A percentile compares a stretch with the other conserved stretches of the same genome.
Conservation (phyloP, 805 yeast species). For the Wickerhamiella domercqiae region DNA sequence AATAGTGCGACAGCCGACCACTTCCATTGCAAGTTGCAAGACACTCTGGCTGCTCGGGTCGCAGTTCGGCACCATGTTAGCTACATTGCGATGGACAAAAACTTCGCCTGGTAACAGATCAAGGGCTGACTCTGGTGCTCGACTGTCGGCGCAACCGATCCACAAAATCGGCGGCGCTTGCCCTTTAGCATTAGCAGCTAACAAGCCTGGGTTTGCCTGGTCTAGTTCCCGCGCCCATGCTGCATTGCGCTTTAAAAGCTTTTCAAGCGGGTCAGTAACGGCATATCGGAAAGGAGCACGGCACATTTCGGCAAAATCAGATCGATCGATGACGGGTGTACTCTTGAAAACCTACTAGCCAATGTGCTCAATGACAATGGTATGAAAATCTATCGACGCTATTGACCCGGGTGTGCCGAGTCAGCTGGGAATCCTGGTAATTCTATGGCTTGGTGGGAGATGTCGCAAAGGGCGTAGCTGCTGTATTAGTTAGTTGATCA, state of each 20-base stretch:
- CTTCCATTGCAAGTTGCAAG: constrained; percentile 76
- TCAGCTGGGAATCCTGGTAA: too few relatives aligned
- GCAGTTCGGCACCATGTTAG: constrained; percentile 51
- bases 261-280: constrained; percentile 23
- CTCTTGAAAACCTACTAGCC: too few relatives aligned
- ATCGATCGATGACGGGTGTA: too few relatives aligned
- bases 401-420: too few relatives aligned
- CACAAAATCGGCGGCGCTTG: constrained; percentile 88
- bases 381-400: too few relatives aligned
- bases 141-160: constrained; percentile 89
- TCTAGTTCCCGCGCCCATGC: constrained; percentile 34
- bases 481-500: constrained; percentile 23
- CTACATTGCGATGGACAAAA: constrained; percentile 78
- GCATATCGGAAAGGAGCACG: constrained; percentile 19
- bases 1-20: constrained; percentile 62
- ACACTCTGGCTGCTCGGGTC: constrained; percentile 67
- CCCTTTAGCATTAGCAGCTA: constrained; percentile 57
- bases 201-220: constrained; percentile 38
- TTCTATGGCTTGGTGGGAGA: too few relatives aligned
- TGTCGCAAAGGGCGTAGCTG: too few relatives aligned
- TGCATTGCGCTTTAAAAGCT: constrained; percentile 27
- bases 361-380: too few relatives aligned
- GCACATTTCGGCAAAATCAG: too few relatives aligned
- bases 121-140: constrained; percentile 67
- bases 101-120: constrained; percentile 82